Percentiles rank a stretch among this genome's conserved stretches.
Evolutionary conservation across 805 yeast species (phyloP).

Genomic region (Yarrowia divulgata): DNA sequence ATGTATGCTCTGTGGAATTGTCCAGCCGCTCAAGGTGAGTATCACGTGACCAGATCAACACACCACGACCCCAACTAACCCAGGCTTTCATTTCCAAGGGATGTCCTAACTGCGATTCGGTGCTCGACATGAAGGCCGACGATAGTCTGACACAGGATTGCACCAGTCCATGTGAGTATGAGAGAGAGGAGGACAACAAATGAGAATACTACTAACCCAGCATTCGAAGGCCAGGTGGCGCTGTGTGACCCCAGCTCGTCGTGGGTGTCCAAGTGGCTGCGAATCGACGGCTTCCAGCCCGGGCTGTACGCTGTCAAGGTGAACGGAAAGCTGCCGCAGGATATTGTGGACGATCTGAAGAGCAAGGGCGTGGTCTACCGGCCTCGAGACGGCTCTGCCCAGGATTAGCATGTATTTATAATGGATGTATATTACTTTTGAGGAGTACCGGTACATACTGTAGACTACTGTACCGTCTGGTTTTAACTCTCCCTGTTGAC

Average conservation of each 20-base stretch:
- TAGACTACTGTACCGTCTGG: too few species aligned
- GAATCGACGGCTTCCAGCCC: slow-evolving; percentile 85
- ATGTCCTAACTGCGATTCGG: slow-evolving; percentile 95
- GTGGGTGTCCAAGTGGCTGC: slow-evolving; percentile 94
- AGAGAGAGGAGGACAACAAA: too few species aligned
- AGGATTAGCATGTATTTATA: slow-evolving; percentile 47
- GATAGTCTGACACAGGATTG: slow-evolving; percentile 87
- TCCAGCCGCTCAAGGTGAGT: slow-evolving; percentile 74
- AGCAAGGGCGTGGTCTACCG: slow-evolving; percentile 82
- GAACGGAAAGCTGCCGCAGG: slow-evolving; percentile 88
- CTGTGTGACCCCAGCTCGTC: slow-evolving; percentile 82
- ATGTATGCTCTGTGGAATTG: slow-evolving; percentile 95
- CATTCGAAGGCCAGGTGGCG: slow-evolving; percentile 94
- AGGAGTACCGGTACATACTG: too few species aligned
- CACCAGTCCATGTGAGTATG: slow-evolving; percentile 72
- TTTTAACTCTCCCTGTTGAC: too few species aligned
- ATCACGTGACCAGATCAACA: background rate
- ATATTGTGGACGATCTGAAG: slow-evolving; percentile 74
- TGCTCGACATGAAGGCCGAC: slow-evolving; percentile 78
- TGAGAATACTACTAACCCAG: too few species aligned
- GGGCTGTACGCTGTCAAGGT: slow-evolving; percentile 93
- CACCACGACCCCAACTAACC: background rate
- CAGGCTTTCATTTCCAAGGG: slow-evolving; percentile 79
- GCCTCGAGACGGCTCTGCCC: slow-evolving; percentile 85
- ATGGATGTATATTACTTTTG: slow-evolving; percentile 25